A percentile compares a stretch with the other conserved stretches of the same genome.
Conservation (phyloP, 192 early-diverging fungal genomes). For the Coemansia guatemalensis region DNA sequence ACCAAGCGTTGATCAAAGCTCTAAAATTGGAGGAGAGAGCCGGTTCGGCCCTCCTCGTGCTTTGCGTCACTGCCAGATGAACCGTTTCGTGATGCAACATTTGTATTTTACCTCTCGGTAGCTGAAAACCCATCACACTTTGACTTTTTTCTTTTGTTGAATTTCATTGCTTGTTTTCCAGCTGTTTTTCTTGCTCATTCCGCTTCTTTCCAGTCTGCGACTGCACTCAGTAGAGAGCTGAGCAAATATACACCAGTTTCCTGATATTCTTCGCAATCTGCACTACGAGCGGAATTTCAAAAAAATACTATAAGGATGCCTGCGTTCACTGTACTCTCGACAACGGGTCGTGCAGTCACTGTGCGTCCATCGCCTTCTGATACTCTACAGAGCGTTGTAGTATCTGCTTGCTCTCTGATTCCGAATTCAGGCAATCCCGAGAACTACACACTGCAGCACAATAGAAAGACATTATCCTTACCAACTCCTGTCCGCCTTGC, state of each 20-base stretch:
- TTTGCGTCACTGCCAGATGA: not conserved
- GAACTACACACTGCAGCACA: slow-evolving; percentile 63
- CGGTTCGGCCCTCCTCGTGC: not conserved
- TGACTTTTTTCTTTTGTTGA: no score
- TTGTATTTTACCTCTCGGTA: no score
- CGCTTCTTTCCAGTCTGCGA: no score
- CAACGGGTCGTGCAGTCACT: slow-evolving; percentile 32
- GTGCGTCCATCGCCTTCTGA: slow-evolving; percentile 77
- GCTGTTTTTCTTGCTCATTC: no score
- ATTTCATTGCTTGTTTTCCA: no score
- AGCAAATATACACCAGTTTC: no score
- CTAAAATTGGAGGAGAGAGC: not conserved
- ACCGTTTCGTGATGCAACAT: not conserved
- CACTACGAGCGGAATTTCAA: no score
- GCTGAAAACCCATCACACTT: no score
- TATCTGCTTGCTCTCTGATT: slow-evolving; percentile 59
- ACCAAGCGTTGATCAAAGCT: no score
- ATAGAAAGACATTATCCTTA: slow-evolving; percentile 66
- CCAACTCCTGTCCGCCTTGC: slow-evolving; percentile 77
- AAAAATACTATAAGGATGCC: slow-evolving; percentile 46
- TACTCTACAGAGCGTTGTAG: slow-evolving; percentile 67
- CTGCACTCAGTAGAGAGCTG: no score
- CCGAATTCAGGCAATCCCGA: slow-evolving; percentile 55
- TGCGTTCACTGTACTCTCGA: slow-evolving; percentile 59
- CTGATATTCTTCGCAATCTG: not conserved